phyloP scores from a whole-genome alignment of 805 yeast genomes.

The Starmerella bombi region DNA sequence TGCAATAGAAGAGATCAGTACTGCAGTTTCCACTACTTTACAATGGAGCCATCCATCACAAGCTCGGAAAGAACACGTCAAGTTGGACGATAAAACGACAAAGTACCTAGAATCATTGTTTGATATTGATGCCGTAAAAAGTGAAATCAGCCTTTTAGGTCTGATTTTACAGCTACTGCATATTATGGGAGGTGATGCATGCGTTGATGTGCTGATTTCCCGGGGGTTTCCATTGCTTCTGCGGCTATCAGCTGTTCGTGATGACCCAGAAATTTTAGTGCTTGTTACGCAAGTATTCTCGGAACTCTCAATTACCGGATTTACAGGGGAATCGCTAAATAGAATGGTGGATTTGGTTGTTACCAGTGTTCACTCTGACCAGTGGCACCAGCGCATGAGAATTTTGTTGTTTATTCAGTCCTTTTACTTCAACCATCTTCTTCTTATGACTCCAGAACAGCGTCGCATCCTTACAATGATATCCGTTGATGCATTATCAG shows the following conservation, averaged over 20 bases:
- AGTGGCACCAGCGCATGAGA: slow-evolving; percentile 51
- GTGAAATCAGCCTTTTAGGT: slow-evolving; percentile 11
- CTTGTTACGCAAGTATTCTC: slow-evolving; percentile 37
- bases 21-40: not conserved
- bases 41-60: not conserved
- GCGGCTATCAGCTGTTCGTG: slow-evolving; percentile 52
- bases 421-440: slow-evolving; percentile 54
- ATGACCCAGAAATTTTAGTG: slow-evolving; percentile 47
- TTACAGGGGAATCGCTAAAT: slow-evolving; percentile 33
- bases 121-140: slow-evolving; percentile 1
- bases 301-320: slow-evolving; percentile 37
- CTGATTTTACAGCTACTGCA: slow-evolving; percentile 33
- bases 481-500: slow-evolving; percentile 42
- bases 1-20: slow-evolving; percentile 9
- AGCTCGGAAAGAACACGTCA: not conserved
- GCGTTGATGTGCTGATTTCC: slow-evolving; percentile 39
- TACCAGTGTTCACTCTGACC: slow-evolving; percentile 22
- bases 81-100: not conserved
- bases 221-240: slow-evolving; percentile 59
- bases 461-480: slow-evolving; percentile 38
- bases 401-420: slow-evolving; percentile 59
- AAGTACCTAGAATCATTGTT: slow-evolving; percentile 1
- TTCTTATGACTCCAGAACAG: slow-evolving; percentile 38
- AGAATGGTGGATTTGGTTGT: slow-evolving; percentile 24
- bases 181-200: slow-evolving; percentile 40